Evolutionary conservation across 768 basidiomycete species (phyloP), one percentile per base, ranked within the genome.

Genomic region (Strobilomyces dryophilus): DNA sequence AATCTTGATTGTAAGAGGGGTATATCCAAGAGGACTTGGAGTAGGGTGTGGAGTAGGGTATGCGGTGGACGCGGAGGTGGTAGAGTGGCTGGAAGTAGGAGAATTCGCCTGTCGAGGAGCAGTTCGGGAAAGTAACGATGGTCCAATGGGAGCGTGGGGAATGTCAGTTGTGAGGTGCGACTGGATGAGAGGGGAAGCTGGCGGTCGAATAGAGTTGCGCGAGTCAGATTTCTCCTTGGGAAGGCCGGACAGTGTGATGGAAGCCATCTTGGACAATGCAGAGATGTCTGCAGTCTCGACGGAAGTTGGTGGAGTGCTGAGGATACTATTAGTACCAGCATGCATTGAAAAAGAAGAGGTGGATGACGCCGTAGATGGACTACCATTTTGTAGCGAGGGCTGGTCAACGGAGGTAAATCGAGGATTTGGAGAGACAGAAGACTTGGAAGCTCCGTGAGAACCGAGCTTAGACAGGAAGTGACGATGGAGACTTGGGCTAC

Each of bases 1-100:
- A 56, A 97, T 94, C 77, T 97, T 95, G 65, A 97, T 80, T 18
- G 81, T 84, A 59, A 97, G 84, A 3, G 81, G 80, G 17, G 76
- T 48, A 49, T 60, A 55, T 1, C 50, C 53, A 27, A 45, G 6
- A n/a, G 65, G 60, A 26, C 48, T 60, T 8, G 61, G 57, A n/a
- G 66, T 36, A 40, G 65, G 61, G 5, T 66, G 54, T 12, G 66
- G 56, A 8, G 66, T 58, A 43, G 58, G 56, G 48, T 56, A 65
- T 20, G 60, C 26, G 5, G 57, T 60, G 15, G 58, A 56, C 9
- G 66, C 56, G 31, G 62, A 48, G 20, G 66, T 41, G 26, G 61
- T 51, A 24, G 59, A 48, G 27, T 27, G 48, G 21, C 27, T 73
- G 66, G 50, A 62, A 61, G 44, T 17, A 35, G 54, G 48, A 26